Evolutionary conservation across 768 basidiomycete species (phyloP).

Genomic region (Mycena latifolia): DNA sequence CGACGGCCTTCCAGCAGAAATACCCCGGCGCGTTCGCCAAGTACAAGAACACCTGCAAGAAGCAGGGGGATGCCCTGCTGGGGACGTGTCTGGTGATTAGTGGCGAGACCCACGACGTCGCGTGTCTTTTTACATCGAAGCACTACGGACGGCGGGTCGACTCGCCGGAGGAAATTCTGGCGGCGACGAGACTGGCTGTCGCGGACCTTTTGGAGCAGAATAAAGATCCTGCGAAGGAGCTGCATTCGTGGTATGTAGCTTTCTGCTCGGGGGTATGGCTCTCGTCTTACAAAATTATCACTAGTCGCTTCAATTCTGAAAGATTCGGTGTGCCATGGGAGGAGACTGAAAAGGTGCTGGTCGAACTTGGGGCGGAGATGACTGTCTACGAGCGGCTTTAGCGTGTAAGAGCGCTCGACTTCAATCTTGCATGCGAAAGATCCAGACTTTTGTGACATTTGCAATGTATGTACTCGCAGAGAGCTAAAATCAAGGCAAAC

Average conservation of each 20-base stretch:
- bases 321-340: conserved; percentile 59
- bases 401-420: neutral
- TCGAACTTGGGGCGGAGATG: conserved; percentile 48
- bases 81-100: conserved; percentile 55
- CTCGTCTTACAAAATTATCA: neutral
- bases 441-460: no score
- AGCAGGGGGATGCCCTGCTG: conserved; percentile 43
- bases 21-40: conserved; percentile 50
- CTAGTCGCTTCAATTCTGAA: conserved; percentile 57
- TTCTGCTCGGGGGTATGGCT: neutral
- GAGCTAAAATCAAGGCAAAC: no score
- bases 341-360: conserved; percentile 50
- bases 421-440: no score
- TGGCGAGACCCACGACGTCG: conserved; percentile 49
- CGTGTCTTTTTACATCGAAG: conserved; percentile 57
- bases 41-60: conserved; percentile 49
- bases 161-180: conserved; percentile 49
- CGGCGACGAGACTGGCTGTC: conserved; percentile 49
- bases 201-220: conserved; percentile 51
- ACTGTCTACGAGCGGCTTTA: conserved; percentile 47
- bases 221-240: conserved; percentile 38
- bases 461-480: no score
- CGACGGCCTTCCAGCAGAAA: conserved; percentile 47
- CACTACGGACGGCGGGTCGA: conserved; percentile 55
- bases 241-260: conserved; percentile 54